A percentile compares a stretch with the other conserved stretches of the same genome.
Evolutionary conservation across 257 asterid genomes (phyloP).

Genomic region (Fraxinus americana): DNA sequence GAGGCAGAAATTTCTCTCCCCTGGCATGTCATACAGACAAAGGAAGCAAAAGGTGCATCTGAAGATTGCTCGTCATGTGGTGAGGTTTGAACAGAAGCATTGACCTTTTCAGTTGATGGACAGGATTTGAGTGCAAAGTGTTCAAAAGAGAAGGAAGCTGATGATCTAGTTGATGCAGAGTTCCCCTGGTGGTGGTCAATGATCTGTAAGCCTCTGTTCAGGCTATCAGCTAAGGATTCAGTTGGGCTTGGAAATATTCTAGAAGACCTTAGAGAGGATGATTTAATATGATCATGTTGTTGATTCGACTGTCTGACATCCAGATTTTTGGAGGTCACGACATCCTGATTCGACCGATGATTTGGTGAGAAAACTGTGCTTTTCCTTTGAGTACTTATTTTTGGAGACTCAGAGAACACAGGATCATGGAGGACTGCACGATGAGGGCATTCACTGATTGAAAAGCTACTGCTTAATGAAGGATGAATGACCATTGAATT

Average conservation of each 20-base stretch:
- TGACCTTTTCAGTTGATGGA: conserved; percentile 47
- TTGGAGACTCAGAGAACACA: conserved; percentile 83
- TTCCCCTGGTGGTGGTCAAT: conserved; percentile 83
- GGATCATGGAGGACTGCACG: conserved; percentile 68
- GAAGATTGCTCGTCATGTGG: conserved; percentile 37
- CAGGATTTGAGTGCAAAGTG: conserved; percentile 78
- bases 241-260: conserved; percentile 71
- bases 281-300: conserved; percentile 47
- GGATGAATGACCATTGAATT: conserved; percentile 31
- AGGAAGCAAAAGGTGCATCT: conserved; percentile 37
- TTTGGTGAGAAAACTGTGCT: conserved; percentile 50
- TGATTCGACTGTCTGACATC: conserved; percentile 34
- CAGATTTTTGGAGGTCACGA: conserved; percentile 38
- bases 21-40: conserved; percentile 67
- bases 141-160: conserved; percentile 87
- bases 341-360: conserved; percentile 38
- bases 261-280: conserved; percentile 81
- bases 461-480: conserved; percentile 47
- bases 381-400: conserved; percentile 60
- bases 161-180: conserved; percentile 63
- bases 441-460: conserved; percentile 41
- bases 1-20: conserved; percentile 33
- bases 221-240: conserved; percentile 90
- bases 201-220: conserved; percentile 82
- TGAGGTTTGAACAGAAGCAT: conserved; percentile 54